Base-by-base conservation (phyloP, 1,284 basidiomycete species). In the Cerrena zonata region DNA sequence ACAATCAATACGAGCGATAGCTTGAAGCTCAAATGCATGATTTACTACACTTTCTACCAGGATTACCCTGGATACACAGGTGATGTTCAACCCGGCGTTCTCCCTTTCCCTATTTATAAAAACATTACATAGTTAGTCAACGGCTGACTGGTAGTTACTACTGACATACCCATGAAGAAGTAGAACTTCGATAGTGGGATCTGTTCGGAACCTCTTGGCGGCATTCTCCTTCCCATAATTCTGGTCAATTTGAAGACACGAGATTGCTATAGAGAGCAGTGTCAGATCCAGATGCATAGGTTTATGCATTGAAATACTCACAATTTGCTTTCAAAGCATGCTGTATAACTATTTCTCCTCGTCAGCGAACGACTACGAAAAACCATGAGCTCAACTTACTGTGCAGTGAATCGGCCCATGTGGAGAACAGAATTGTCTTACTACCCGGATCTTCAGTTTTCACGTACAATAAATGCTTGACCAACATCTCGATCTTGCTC, bases 341-440 rank as follows among this genome's bases (percentile, higher is more conserved):
- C 56, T 86, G 76, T 42, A 89, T 74, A 58, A 89, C 85, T 87
- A 43, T 40, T 38, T 7, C 30, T 25, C 40, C 36, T 54, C 15
- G 10, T 41, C 21, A 41, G 39, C 21, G 18, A 10, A n/a, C 18
- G 39, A 18, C 18, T 10, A 7, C 15, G 15, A 7, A 34, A 34
- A 15, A 7, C 27, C 4, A 49, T 23, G n/a, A n/a, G n/a, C n/a
- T 37, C 46, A 26, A 69, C 85, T 56, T 57, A 89, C 87, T 89
- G 39, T 77, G 73, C 40, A 90, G 62, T 0, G 86, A 89, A 68
- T 89, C 87, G 3, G 82, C 82, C 86, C 87, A 90, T 4, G 87
- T 86, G 15, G 86, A 90, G 59, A 90, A 90, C 24, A 90, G 78
- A 46, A 90, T 89, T 58, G 84, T 88, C 69, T 90, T 90, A 23